Percentiles rank a stretch among this genome's conserved stretches.
These are phyloP conservation scores for Calonectria montana DNA, from an alignment of 2,329 filamentous ascomycete species.

Conservation along the genomic window DNA sequence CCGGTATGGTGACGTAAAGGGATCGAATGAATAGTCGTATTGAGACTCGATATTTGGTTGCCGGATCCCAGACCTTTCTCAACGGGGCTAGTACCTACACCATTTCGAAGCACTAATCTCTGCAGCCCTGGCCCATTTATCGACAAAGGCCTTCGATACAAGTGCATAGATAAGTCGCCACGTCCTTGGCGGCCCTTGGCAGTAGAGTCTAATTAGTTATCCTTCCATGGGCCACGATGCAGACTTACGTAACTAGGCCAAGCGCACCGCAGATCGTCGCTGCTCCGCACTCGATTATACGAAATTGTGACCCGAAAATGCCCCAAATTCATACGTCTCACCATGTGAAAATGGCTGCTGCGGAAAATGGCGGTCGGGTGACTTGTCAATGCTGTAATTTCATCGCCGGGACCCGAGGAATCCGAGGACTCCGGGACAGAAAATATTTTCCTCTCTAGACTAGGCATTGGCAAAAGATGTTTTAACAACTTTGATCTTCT, in stretches of 20 bases:
- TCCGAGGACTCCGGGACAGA: background rate
- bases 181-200: background rate
- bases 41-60: background rate
- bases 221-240: background rate
- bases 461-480: background rate
- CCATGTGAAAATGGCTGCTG: background rate
- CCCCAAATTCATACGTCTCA: background rate
- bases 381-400: background rate
- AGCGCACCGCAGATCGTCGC: background rate
- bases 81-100: background rate
- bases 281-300: background rate
- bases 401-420: background rate
- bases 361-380: too few relatives aligned
- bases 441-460: background rate
- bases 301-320: conserved; percentile 4
- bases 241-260: background rate
- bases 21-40: background rate
- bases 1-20: background rate
- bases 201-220: background rate
- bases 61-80: background rate
- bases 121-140: background rate
- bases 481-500: too few relatives aligned
- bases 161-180: background rate
- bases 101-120: background rate
- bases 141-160: background rate